These are phyloP conservation scores for Nymphaea colorata DNA, from an alignment of 164 flowering plant species.

Conservation along the genomic window DNA sequence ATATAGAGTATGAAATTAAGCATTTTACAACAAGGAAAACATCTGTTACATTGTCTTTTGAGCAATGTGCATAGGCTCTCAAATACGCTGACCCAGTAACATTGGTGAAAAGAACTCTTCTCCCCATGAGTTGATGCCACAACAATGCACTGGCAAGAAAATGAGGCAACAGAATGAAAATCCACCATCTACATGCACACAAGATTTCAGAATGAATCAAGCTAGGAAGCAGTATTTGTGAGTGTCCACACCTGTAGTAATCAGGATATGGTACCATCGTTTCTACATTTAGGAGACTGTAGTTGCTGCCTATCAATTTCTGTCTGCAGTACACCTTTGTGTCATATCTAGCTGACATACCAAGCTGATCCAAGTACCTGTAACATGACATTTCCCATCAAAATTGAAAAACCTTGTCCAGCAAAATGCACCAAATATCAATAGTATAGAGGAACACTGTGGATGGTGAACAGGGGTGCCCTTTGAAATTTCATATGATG, in stretches of 20 bases:
- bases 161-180: background rate
- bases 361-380: conserved; percentile 78
- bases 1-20: background rate
- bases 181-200: too few relatives aligned
- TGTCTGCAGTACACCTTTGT: conserved; percentile 63
- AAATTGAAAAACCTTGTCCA: background rate
- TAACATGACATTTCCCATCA: background rate
- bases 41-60: conserved; percentile 25
- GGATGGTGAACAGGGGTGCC: too few relatives aligned
- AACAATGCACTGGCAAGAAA: conserved; percentile 43
- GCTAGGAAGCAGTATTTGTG: background rate
- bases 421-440: background rate
- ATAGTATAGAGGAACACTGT: background rate
- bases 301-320: conserved; percentile 64
- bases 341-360: conserved; percentile 40
- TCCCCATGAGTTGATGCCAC: conserved; percentile 73
- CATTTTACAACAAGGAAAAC: background rate
- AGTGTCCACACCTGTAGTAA: conserved; percentile 36
- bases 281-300: conserved; percentile 58
- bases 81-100: conserved; percentile 30
- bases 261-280: conserved; percentile 59
- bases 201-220: too few relatives aligned
- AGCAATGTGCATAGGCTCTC: conserved; percentile 50
- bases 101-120: conserved; percentile 23
- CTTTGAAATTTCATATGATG: too few relatives aligned